These are phyloP conservation scores for Brassica nigra DNA, from an alignment of 345 rosid species.

Conservation along the genomic window DNA sequence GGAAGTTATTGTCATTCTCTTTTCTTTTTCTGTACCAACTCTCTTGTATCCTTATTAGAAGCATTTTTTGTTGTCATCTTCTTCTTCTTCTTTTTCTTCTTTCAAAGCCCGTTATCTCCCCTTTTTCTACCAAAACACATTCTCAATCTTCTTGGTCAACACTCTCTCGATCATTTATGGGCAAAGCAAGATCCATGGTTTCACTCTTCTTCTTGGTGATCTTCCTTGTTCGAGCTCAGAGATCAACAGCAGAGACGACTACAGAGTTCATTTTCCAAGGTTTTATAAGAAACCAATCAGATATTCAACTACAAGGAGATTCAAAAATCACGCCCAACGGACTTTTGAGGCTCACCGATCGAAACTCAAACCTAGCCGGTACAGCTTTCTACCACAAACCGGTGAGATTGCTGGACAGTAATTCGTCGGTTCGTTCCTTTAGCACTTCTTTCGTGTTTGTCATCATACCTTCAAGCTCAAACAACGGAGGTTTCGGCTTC, in stretches of 20 bases:
- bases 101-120: neutral
- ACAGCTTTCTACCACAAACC: constrained; percentile 36
- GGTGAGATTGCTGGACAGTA: constrained; percentile 17
- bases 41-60: neutral
- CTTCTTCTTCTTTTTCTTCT: neutral
- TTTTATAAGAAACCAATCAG: constrained; percentile 16
- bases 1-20: neutral
- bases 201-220: neutral
- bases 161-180: constrained; percentile 1
- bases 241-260: neutral
- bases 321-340: constrained; percentile 26
- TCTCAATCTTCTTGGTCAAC: neutral
- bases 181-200: neutral
- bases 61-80: neutral
- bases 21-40: neutral
- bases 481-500: constrained; percentile 57
- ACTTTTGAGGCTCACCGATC: constrained; percentile 36
- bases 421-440: constrained; percentile 44
- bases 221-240: constrained; percentile 24
- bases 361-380: constrained; percentile 2
- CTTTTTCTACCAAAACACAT: neutral
- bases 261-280: constrained; percentile 36
- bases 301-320: neutral
- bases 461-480: constrained; percentile 38
- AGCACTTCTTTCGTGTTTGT: constrained; percentile 56